Evolutionary conservation across 169 alveolate species (phyloP).

Genomic region (Eimeria zaria): DNA sequence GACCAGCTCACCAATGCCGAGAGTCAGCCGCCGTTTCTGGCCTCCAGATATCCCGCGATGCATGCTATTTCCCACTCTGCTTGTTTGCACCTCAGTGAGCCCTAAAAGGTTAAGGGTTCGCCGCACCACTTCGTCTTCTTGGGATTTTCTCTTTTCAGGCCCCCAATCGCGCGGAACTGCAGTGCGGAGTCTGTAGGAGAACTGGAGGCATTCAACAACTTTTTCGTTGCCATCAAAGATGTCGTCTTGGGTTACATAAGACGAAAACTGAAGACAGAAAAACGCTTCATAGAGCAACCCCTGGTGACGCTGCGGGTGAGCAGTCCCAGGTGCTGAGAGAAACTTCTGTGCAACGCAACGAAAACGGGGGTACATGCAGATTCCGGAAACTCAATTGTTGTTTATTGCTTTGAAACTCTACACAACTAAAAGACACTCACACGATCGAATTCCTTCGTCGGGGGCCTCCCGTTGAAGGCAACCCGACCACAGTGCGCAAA

Average conservation of each 20-base stretch:
- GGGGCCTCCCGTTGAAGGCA: conserved; percentile 45
- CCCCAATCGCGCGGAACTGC: conserved; percentile 40
- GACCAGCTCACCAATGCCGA: conserved; percentile 60
- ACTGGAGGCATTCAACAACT: conserved; percentile 71
- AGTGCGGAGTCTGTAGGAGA: conserved; percentile 55
- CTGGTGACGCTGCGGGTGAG: background rate
- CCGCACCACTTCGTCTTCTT: conserved; percentile 20
- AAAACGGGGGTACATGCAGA: background rate
- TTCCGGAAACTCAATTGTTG: background rate
- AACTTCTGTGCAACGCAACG: background rate
- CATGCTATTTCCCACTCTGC: conserved; percentile 28
- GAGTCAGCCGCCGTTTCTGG: conserved; percentile 70
- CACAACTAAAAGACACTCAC: conserved; percentile 13
- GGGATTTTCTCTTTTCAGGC: background rate
- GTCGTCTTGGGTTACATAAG: conserved; percentile 49
- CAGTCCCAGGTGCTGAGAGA: background rate
- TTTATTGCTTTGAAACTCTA: background rate
- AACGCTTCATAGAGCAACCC: background rate
- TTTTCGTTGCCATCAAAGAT: conserved; percentile 71
- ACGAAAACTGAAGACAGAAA: conserved; percentile 12
- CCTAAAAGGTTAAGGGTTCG: conserved; percentile 36
- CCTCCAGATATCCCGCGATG: conserved; percentile 68
- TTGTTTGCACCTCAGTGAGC: conserved; percentile 48
- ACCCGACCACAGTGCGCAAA: conserved; percentile 31
- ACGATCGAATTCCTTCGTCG: conserved; percentile 22